Percentiles rank a stretch among this genome's conserved stretches.
These are phyloP conservation scores for Fusarium torulosum DNA, from an alignment of 2,329 filamentous ascomycete genomes.

Conservation along the genomic window DNA sequence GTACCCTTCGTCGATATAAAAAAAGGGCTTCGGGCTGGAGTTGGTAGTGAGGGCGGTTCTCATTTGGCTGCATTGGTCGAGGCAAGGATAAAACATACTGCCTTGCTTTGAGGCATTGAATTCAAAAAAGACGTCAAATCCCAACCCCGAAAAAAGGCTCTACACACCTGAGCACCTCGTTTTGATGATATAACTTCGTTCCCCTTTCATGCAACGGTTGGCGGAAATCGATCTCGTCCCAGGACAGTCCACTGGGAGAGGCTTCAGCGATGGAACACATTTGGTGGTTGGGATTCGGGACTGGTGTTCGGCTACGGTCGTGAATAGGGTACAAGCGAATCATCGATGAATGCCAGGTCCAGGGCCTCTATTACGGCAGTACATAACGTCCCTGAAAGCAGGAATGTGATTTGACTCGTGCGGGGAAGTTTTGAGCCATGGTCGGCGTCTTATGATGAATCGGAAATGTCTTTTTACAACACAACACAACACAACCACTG, in stretches of 20 bases:
- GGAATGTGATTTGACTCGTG: slow-evolving; percentile 50
- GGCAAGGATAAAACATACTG: slow-evolving; percentile 68
- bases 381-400: slow-evolving; percentile 44
- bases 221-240: slow-evolving; percentile 45
- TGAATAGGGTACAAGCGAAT: slow-evolving; percentile 50
- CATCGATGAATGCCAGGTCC: slow-evolving; percentile 49
- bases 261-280: slow-evolving; percentile 46
- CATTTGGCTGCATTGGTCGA: slow-evolving; percentile 70
- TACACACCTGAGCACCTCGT: slow-evolving; percentile 43
- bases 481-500: slow-evolving; percentile 33
- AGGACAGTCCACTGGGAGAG: slow-evolving; percentile 42
- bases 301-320: slow-evolving; percentile 36
- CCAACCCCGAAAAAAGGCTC: slow-evolving; percentile 49
- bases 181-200: slow-evolving; percentile 41
- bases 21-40: slow-evolving; percentile 68
- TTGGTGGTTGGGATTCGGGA: slow-evolving; percentile 45
- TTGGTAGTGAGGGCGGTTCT: slow-evolving; percentile 74
- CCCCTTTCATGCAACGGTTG: slow-evolving; percentile 41
- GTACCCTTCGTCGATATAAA: slow-evolving; percentile 98
- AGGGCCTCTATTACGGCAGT: slow-evolving; percentile 49
- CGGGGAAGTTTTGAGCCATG: slow-evolving; percentile 49
- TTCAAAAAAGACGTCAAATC: slow-evolving; percentile 64
- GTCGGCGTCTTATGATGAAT: slow-evolving; percentile 50
- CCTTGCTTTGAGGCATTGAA: slow-evolving; percentile 68
- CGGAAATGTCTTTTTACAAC: slow-evolving; percentile 48